Evolutionary conservation across 2,329 filamentous ascomycete species (phyloP).

Genomic region (Talaromyces rugulosus): DNA sequence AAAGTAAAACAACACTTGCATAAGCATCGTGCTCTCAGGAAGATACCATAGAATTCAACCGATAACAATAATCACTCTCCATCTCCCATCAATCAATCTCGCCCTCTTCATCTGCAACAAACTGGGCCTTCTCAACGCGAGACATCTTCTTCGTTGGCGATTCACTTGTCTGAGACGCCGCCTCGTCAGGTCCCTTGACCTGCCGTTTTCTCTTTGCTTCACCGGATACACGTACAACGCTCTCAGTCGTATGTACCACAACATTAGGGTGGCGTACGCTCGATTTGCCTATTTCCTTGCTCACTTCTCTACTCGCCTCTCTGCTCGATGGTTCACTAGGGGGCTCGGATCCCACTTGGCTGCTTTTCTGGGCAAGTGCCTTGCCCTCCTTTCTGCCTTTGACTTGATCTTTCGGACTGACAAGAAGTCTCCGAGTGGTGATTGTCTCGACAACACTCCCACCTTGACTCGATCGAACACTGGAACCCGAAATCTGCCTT

Average conservation of each 20-base stretch:
- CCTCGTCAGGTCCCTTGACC: constrained; percentile 15
- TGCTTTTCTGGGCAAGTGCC: constrained; percentile 15
- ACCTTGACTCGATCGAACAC: constrained; percentile 20
- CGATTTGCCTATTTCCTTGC: constrained; percentile 17
- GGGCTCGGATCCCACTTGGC: constrained; percentile 19
- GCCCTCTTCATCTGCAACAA: constrained; percentile 9
- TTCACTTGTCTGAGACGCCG: constrained; percentile 15
- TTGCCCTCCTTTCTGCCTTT: constrained; percentile 30
- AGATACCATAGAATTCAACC: neutral
- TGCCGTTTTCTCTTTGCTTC: constrained; percentile 24
- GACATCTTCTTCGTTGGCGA: constrained; percentile 21
- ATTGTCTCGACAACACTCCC: constrained; percentile 17
- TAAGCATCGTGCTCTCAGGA: neutral
- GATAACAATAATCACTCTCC: neutral
- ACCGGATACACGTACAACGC: constrained; percentile 15
- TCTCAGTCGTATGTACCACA: constrained; percentile 18
- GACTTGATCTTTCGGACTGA: constrained; percentile 29
- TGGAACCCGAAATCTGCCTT: constrained; percentile 31
- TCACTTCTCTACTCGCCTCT: constrained; percentile 17
- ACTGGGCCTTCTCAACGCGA: constrained; percentile 14
- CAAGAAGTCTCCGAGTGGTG: constrained; percentile 20
- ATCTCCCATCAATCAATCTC: constrained; percentile 13
- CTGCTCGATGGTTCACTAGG: constrained; percentile 15
- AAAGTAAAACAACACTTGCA: neutral
- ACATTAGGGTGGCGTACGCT: constrained; percentile 15